Evolutionary conservation across 345 rosid genomes (phyloP).

Genomic region (Arabis alpina): DNA sequence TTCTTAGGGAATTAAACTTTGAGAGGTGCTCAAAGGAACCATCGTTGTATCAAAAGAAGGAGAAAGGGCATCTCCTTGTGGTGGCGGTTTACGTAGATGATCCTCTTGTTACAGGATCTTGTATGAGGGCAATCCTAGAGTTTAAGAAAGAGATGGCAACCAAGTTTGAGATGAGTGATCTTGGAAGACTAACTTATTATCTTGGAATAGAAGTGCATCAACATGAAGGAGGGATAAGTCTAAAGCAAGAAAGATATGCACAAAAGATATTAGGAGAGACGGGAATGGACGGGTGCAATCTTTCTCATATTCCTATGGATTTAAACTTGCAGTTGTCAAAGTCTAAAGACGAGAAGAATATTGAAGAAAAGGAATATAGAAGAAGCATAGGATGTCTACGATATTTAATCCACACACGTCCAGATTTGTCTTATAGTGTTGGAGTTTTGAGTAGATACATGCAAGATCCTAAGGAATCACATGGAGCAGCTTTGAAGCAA

Average conservation of each 20-base stretch:
- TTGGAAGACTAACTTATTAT: neutral
- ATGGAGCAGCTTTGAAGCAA: neutral
- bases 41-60: no score
- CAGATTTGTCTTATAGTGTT: neutral
- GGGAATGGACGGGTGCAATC: neutral
- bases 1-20: no score
- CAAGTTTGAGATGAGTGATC: no score
- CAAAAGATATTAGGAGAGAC: neutral
- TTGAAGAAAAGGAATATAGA: neutral
- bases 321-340: neutral
- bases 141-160: no score
- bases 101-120: no score
- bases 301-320: neutral
- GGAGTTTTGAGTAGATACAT: neutral
- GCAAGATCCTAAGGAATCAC: neutral
- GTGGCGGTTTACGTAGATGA: no score
- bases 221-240: neutral
- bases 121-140: no score
- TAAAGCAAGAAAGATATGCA: neutral
- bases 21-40: no score
- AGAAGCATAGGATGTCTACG: neutral
- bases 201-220: slow-evolving; percentile 1
- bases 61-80: no score
- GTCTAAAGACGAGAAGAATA: neutral
- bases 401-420: neutral